A percentile compares a stretch with the other conserved stretches of the same genome.
Evolutionary conservation across 2,329 filamentous ascomycete species (phyloP).

Genomic region (Penicillium aurantiogriseum): DNA sequence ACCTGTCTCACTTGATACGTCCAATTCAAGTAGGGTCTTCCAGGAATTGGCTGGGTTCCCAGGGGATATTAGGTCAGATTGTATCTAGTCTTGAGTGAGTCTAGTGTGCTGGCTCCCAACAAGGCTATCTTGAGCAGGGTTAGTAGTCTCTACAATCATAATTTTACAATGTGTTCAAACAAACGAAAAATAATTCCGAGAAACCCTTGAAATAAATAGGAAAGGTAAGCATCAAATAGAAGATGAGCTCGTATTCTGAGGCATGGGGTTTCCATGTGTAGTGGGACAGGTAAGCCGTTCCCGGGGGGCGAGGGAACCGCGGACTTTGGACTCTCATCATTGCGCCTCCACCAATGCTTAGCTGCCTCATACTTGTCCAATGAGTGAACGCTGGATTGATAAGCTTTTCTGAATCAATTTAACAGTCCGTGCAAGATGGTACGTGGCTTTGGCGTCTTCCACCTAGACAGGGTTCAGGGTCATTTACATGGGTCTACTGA

Average conservation of each 20-base stretch:
- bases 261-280: neutral
- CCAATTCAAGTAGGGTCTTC: neutral
- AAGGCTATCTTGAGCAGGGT: neutral
- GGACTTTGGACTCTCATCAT: conserved; percentile 1
- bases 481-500: conserved; percentile 10
- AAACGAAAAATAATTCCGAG: neutral
- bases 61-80: neutral
- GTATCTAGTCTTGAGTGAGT: neutral
- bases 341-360: conserved; percentile 14
- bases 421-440: conserved; percentile 14
- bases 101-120: neutral
- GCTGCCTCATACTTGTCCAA: conserved; percentile 1
- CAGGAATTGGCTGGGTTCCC: neutral
- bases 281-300: neutral
- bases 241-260: neutral
- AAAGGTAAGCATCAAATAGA: no score
- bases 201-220: neutral
- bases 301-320: neutral
- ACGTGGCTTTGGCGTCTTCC: conserved; percentile 7
- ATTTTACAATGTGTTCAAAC: no score
- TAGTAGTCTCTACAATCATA: neutral
- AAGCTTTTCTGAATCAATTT: neutral
- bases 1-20: neutral
- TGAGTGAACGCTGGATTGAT: neutral
- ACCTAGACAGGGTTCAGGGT: neutral